These are phyloP conservation scores for Penicillium glabrum DNA, from an alignment of 2,329 filamentous ascomycete genomes.

Conservation along the genomic window DNA sequence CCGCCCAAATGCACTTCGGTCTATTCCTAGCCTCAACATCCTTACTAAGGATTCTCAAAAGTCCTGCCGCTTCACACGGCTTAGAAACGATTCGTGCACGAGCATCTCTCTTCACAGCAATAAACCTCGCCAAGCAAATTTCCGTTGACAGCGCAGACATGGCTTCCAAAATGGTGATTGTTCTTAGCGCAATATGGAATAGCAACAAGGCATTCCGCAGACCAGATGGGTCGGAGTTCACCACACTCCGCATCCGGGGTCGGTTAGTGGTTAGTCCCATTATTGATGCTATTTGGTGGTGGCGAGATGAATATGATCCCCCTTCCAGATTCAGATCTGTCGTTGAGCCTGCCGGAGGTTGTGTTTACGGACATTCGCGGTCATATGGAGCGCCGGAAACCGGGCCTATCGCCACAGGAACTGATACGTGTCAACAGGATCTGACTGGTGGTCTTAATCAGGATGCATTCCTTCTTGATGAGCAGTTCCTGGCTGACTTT, in stretches of 20 bases:
- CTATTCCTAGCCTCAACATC: slow-evolving; percentile 32
- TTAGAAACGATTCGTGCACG: slow-evolving; percentile 37
- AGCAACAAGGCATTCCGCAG: slow-evolving; percentile 43
- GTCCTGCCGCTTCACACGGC: slow-evolving; percentile 22
- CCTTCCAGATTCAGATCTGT: slow-evolving; percentile 17
- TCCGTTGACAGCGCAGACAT: slow-evolving; percentile 37
- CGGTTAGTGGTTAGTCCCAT: slow-evolving; percentile 39
- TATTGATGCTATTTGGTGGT: slow-evolving; percentile 45
- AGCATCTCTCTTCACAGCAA: slow-evolving; percentile 34
- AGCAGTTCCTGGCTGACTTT: slow-evolving; percentile 40
- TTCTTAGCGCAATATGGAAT: slow-evolving; percentile 42
- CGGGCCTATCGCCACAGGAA: slow-evolving; percentile 3
- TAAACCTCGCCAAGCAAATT: slow-evolving; percentile 41
- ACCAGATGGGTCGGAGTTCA: slow-evolving; percentile 36
- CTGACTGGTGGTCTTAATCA: slow-evolving; percentile 9
- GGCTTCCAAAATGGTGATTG: slow-evolving; percentile 31
- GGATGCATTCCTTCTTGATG: slow-evolving; percentile 31
- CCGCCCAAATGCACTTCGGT: slow-evolving; percentile 29
- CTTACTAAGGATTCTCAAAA: slow-evolving; percentile 42
- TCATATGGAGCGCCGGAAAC: slow-evolving; percentile 5
- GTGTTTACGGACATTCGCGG: slow-evolving; percentile 4
- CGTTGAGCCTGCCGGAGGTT: slow-evolving; percentile 18
- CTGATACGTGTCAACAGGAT: slow-evolving; percentile 5
- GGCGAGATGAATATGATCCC: slow-evolving; percentile 43
- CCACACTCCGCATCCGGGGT: slow-evolving; percentile 39